Base-by-base conservation (phyloP, 306 rosid genomes). In the Arachis stenosperma region DNA sequence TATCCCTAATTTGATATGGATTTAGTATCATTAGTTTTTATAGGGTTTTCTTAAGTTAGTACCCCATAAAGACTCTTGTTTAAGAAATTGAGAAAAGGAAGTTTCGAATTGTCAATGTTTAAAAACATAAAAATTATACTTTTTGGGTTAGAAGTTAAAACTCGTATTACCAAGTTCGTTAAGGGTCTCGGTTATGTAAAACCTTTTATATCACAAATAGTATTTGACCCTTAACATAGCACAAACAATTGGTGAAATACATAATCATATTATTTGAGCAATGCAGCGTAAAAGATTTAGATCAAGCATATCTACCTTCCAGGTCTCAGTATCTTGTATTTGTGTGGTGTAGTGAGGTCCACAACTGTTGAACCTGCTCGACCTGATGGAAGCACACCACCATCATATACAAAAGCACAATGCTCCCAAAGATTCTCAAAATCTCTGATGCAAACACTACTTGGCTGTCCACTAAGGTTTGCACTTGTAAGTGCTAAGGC, bases 401-500 rank as follows among this genome's bases (percentile, higher is more conserved):
- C 91, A 50, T 91, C 92, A 55, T 88, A 94, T 66, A 94, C 92
- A 67, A 68, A 87, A 4, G 93, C 93, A 79, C 96, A 91, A 30
- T 88, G 96, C 75, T 81, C 85, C 97, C 99, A 94, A 3, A 89
- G 93, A 63, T 71, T 85, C 75, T 87, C 87, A 65, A 94, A 91
- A 82, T 91, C 97, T 36, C 88, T 80, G 68, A 88, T 71, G 79
- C 87, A 80, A 67, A 90, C 91, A 76, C 98, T 94, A 74, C 96
- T 91, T 58, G 89, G 82, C 71, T 89, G 96, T 74, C 97, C 97
- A n/a, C 91, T 94, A 42, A 83, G 81, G 85, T 94, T 94, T 70
- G 99, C 99, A 59, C 97, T 91, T 27, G 99, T 94, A 79, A 91
- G 96, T 67, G 96, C 96, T 73, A 91, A 50, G 9, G 97, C 97